Percentiles rank a stretch among this genome's conserved stretches.
Conservation (phyloP, 306 rosid genomes). For the Citrullus amarus region DNA sequence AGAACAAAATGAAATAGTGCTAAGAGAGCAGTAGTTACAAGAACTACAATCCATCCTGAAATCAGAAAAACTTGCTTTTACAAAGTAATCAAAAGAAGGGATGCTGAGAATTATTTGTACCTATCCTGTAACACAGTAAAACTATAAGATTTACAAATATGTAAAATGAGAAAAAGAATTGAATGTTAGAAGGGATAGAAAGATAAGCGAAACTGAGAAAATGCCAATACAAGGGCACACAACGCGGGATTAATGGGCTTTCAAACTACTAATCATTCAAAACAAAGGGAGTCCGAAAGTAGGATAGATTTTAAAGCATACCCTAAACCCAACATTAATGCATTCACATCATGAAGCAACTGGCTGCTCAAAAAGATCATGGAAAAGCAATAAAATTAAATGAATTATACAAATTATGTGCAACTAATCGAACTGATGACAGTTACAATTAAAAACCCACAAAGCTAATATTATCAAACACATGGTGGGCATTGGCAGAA, state of each 20-base stretch:
- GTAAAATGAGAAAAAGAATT: background rate
- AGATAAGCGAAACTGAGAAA: background rate
- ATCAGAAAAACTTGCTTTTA: background rate
- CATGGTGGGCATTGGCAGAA: background rate
- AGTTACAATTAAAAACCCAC: background rate
- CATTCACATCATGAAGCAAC: background rate
- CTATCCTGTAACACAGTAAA: background rate
- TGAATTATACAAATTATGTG: background rate
- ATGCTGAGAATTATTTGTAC: background rate
- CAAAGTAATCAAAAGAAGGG: background rate
- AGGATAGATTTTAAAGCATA: background rate
- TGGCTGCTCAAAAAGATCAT: background rate
- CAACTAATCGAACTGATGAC: background rate
- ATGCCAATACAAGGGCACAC: background rate
- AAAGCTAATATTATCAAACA: background rate
- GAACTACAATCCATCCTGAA: conserved; percentile 9
- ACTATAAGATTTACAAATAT: background rate
- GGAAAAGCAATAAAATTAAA: background rate
- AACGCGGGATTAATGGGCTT: background rate
- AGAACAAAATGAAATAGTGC: conserved; percentile 13
- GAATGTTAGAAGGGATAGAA: background rate
- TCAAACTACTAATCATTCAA: background rate
- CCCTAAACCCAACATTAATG: background rate
- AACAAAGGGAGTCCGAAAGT: background rate
- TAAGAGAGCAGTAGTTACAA: background rate